phyloP scores from a whole-genome alignment of 148 eudicot species.

The Fagopyrum homotropicum region DNA sequence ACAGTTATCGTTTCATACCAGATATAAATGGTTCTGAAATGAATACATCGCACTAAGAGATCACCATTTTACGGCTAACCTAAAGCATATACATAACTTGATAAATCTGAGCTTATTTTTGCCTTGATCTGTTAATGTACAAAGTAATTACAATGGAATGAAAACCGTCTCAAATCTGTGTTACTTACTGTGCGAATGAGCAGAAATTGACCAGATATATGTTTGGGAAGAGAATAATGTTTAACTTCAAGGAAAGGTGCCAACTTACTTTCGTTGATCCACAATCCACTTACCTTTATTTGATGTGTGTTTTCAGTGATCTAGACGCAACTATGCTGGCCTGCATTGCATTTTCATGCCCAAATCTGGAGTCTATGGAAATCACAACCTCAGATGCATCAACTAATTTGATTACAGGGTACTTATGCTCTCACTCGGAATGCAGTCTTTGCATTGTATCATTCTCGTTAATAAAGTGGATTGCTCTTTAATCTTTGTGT shows the following conservation, averaged over 20 bases:
- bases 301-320: slow-evolving; percentile 58
- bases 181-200: not conserved
- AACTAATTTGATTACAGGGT: slow-evolving; percentile 80
- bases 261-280: not conserved
- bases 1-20: slow-evolving; percentile 10
- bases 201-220: not conserved
- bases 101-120: not conserved
- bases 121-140: not conserved
- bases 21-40: not conserved
- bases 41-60: not conserved
- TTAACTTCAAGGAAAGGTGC: not conserved
- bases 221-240: not conserved
- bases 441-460: not conserved
- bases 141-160: not conserved
- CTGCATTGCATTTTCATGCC: slow-evolving; percentile 94
- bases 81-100: not conserved
- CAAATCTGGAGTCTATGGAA: slow-evolving; percentile 78
- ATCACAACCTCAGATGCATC: slow-evolving; percentile 45
- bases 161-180: not conserved
- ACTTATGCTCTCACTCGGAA: slow-evolving; percentile 6
- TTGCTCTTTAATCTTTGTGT: not conserved
- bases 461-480: not conserved
- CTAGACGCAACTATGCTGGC: slow-evolving; percentile 89
- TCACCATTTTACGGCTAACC: not conserved
- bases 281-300: not conserved